phyloP scores from a whole-genome alignment of 148 eudicot genomes.

The Suaeda aralocaspica region DNA sequence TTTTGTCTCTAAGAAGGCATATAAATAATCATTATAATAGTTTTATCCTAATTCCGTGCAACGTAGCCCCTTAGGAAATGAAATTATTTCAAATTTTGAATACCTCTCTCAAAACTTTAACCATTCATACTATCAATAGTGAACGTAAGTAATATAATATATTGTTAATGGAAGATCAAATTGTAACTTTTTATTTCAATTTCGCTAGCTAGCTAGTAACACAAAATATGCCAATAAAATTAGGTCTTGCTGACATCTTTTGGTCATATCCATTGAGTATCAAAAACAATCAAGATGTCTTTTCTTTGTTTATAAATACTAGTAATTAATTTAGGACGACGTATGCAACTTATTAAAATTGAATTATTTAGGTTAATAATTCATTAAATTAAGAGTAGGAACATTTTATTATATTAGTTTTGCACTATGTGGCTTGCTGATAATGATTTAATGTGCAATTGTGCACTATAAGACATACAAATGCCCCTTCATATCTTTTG shows the following conservation, averaged over 20 bases:
- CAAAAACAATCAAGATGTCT: not conserved
- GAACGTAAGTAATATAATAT: too few species aligned
- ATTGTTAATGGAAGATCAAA: not conserved
- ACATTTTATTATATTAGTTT: not conserved
- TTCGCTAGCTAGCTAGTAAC: too few species aligned
- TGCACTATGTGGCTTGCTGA: not conserved
- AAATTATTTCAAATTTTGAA: too few species aligned
- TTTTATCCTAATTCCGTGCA: too few species aligned
- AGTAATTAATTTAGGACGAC: not conserved
- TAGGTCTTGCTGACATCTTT: not conserved
- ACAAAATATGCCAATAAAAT: not conserved
- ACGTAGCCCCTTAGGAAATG: too few species aligned
- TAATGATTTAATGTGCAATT: too few species aligned
- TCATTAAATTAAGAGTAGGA: not conserved
- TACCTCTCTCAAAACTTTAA: too few species aligned
- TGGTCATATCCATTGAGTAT: conserved; percentile 20
- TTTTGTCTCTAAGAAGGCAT: conserved; percentile 17
- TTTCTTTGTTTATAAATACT: not conserved
- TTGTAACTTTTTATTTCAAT: not conserved
- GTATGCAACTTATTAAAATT: not conserved
- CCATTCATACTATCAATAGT: too few species aligned
- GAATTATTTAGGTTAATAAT: not conserved
- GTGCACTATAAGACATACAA: too few species aligned
- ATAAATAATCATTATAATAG: not conserved
- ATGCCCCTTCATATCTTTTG: too few species aligned